A percentile compares a stretch with the other conserved stretches of the same genome.
Evolutionary conservation across 1,284 basidiomycete genomes (phyloP).

Genomic region (Singerocomus rubriflavus): DNA sequence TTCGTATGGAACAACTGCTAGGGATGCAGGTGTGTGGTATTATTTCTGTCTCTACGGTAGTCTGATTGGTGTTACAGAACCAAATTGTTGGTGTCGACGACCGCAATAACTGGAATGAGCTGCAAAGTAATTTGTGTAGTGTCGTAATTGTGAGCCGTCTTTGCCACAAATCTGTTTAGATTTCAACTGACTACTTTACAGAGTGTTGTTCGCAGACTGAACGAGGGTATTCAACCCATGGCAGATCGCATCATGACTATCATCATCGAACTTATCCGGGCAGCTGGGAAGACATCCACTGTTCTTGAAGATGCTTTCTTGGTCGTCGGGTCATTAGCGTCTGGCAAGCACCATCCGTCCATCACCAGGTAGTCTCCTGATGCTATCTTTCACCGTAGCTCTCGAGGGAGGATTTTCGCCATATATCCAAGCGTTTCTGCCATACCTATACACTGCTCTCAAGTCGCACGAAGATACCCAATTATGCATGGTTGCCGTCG

Average conservation of each 20-base stretch:
- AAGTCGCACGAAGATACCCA: constrained; percentile 94
- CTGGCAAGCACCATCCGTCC: constrained; percentile 41
- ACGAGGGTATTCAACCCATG: constrained; percentile 80
- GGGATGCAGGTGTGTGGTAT: constrained; percentile 60
- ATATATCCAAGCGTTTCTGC: constrained; percentile 89
- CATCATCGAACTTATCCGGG: constrained; percentile 81
- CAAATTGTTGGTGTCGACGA: constrained; percentile 96
- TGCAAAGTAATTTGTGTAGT: constrained; percentile 94
- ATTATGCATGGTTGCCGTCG: constrained; percentile 93
- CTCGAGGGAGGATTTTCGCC: constrained; percentile 85
- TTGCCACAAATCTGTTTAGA: neutral
- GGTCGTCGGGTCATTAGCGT: constrained; percentile 86
- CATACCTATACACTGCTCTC: constrained; percentile 87
- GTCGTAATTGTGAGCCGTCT: constrained; percentile 69
- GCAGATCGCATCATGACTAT: constrained; percentile 96
- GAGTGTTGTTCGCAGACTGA: constrained; percentile 84
- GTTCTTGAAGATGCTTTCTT: constrained; percentile 98
- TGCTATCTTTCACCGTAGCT: constrained; percentile 39
- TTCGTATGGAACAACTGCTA: constrained; percentile 88
- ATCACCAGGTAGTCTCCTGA: constrained; percentile 1
- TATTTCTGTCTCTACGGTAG: constrained; percentile 1
- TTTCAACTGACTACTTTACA: constrained; percentile 33
- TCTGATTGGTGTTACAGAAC: constrained; percentile 47
- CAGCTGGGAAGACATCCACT: constrained; percentile 89
- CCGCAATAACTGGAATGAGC: constrained; percentile 98